Base-by-base conservation (phyloP, 441 rosid genomes). In the Syzygium malaccense region DNA sequence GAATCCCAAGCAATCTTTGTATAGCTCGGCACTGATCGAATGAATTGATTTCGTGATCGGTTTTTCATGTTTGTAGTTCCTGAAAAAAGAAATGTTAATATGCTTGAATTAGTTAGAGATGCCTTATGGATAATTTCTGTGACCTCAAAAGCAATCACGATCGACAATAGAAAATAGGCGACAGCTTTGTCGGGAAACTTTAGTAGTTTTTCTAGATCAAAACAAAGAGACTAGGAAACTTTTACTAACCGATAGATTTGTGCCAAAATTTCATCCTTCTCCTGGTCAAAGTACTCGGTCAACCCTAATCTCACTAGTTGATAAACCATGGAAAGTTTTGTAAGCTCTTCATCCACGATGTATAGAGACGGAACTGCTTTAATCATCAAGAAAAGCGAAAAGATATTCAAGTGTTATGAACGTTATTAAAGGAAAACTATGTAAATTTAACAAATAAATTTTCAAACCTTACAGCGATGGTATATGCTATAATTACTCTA, bases 1-100 rank as follows among this genome's bases (percentile, higher is more conserved):
- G 89, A 96, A 96, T 64, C 94, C 94, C 56, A 95, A 79, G 37
- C 96, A 92, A 71, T 92, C 95, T 87, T 91, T 93, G 85, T 93
- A 91, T 60, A 96, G 90, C 57, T 90, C 87, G 71, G 85, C 68
- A 51, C 89, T 80, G 25, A 88, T 23, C 20, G 85, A 91, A 75
- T 57, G 49, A 28, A 32, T 88, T 23, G 89, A 33, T 51, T 86
- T 88, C 48, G 32, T 56, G 14, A 88, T 13, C 12, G 86, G n/a
- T 85, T 91, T 93, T 56, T 78, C n/a, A 14, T 88, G 89, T 66
- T 85, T 57, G 86, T 92, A 93, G 85, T 88, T 91, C 92, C 95
- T 94, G 89, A 45, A 86, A 85, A 62, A 25, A 45, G 33, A 68
- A 19, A 19, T 30, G 28, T 19, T 19, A 19, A n/a, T 55, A 14